A percentile compares a stretch with the other conserved stretches of the same genome.
phyloP scores from a whole-genome alignment of 768 basidiomycete genomes.

The Hygrophoropsis aurantiaca region DNA sequence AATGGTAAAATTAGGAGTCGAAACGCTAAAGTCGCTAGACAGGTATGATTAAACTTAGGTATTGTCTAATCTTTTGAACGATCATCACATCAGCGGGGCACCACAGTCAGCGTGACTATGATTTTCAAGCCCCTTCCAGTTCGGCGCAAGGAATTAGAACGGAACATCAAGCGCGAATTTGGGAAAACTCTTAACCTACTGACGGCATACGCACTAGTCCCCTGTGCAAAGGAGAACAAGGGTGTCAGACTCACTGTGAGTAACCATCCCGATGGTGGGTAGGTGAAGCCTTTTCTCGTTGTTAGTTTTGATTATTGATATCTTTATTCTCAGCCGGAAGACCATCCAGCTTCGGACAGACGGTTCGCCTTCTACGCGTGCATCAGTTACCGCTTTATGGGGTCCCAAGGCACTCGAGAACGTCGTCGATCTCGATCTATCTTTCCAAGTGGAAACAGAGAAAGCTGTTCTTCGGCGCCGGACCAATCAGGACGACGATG shows the following conservation, averaged over 20 bases:
- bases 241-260: slow-evolving; percentile 75
- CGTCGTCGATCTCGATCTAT: slow-evolving; percentile 70
- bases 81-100: slow-evolving; percentile 68
- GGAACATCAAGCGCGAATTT: slow-evolving; percentile 88
- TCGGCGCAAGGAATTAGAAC: slow-evolving; percentile 85
- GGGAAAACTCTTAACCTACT: slow-evolving; percentile 79
- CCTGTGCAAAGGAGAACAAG: slow-evolving; percentile 54
- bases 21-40: slow-evolving; percentile 65
- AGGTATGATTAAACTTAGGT: slow-evolving; percentile 47
- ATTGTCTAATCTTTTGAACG: not conserved
- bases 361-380: slow-evolving; percentile 59
- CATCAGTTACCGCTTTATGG: slow-evolving; percentile 78
- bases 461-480: slow-evolving; percentile 29
- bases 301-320: not conserved
- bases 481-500: slow-evolving; percentile 12
- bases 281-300: slow-evolving; percentile 20
- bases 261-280: slow-evolving; percentile 75
- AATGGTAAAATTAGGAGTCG: slow-evolving; percentile 58
- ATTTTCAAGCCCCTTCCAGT: slow-evolving; percentile 87
- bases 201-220: slow-evolving; percentile 87
- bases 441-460: slow-evolving; percentile 70
- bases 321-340: slow-evolving; percentile 47
- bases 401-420: slow-evolving; percentile 77
- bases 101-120: slow-evolving; percentile 69
- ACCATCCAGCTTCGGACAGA: slow-evolving; percentile 71